phyloP scores from a whole-genome alignment of 371 early-diverging fungal species.

The Cokeromyces recurvatus region DNA sequence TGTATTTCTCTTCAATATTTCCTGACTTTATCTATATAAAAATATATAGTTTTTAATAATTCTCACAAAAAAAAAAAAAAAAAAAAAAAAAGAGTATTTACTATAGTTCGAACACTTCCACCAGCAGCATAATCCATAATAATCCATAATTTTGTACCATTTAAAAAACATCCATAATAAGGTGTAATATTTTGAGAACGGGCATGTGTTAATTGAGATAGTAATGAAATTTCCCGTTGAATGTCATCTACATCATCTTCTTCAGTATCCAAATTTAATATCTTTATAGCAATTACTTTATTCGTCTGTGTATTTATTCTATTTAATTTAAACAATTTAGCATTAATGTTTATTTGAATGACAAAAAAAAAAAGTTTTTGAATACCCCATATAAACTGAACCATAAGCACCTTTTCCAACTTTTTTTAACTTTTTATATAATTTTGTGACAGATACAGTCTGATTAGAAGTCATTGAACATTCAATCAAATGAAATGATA shows the following conservation, averaged over 20 bases:
- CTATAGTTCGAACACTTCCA: constrained; percentile 84
- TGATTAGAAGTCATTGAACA: constrained; percentile 4
- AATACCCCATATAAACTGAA: constrained; percentile 52
- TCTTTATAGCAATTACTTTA: constrained; percentile 90
- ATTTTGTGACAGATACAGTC: constrained; percentile 25
- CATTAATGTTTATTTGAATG: background rate
- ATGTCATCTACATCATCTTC: constrained; percentile 97
- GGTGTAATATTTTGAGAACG: constrained; percentile 89
- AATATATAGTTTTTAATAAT: background rate
- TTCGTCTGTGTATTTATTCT: constrained; percentile 66
- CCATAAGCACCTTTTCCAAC: constrained; percentile 55
- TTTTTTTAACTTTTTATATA: constrained; percentile 41
- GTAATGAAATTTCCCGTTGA: constrained; percentile 87
- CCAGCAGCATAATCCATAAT: constrained; percentile 97
- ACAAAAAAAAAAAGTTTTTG: background rate
- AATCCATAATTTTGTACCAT: constrained; percentile 94
- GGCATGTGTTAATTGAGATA: constrained; percentile 78
- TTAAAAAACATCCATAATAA: constrained; percentile 88
- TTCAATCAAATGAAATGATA: too few species aligned
- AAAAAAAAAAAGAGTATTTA: constrained; percentile 38
- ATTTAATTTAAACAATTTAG: background rate
- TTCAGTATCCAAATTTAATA: constrained; percentile 92
- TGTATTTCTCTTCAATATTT: constrained; percentile 82
- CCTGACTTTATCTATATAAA: constrained; percentile 76
- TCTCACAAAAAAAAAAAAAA: too few species aligned